Percentiles rank a stretch among this genome's conserved stretches.
Evolutionary conservation across 2,329 filamentous ascomycete species (phyloP).

Genomic region (Fusarium proliferatum): DNA sequence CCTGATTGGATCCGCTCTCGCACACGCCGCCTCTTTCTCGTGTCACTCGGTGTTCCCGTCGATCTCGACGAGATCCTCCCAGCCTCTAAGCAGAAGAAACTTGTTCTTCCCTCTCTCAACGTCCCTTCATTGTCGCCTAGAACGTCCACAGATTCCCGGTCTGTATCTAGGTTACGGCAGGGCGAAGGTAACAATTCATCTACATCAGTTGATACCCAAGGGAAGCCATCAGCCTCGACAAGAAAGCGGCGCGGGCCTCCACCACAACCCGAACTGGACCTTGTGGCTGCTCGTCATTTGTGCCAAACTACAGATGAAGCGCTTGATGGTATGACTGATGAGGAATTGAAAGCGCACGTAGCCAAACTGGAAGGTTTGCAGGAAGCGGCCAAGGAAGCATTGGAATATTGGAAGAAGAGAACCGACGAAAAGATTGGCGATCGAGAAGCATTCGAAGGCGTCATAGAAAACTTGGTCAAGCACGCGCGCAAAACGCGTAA

Average conservation of each 20-base stretch:
- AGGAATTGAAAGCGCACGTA: conserved; percentile 80
- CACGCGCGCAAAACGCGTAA: conserved; percentile 88
- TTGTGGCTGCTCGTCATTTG: conserved; percentile 80
- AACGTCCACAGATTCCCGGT: conserved; percentile 65
- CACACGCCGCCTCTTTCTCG: conserved; percentile 92
- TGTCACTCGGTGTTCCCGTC: conserved; percentile 94
- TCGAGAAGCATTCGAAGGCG: conserved; percentile 92
- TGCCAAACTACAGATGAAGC: conserved; percentile 89
- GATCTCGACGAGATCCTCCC: conserved; percentile 98
- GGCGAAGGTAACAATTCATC: conserved; percentile 64
- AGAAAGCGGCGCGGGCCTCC: conserved; percentile 68
- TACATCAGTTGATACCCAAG: conserved; percentile 69
- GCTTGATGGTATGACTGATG: conserved; percentile 79
- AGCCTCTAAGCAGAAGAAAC: conserved; percentile 97
- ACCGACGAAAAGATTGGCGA: conserved; percentile 90
- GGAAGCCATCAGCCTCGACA: conserved; percentile 57
- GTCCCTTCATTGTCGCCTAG: conserved; percentile 68
- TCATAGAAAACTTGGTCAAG: conserved; percentile 96
- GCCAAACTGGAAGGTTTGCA: conserved; percentile 75
- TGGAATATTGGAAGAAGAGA: conserved; percentile 89
- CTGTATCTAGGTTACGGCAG: conserved; percentile 59
- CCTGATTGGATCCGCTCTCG: conserved; percentile 98
- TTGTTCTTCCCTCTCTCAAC: conserved; percentile 90
- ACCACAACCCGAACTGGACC: conserved; percentile 79
- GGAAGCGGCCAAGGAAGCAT: conserved; percentile 76